These are phyloP conservation scores for Entomortierella parvispora DNA, from an alignment of 192 early-diverging fungal species.

Conservation along the genomic window DNA sequence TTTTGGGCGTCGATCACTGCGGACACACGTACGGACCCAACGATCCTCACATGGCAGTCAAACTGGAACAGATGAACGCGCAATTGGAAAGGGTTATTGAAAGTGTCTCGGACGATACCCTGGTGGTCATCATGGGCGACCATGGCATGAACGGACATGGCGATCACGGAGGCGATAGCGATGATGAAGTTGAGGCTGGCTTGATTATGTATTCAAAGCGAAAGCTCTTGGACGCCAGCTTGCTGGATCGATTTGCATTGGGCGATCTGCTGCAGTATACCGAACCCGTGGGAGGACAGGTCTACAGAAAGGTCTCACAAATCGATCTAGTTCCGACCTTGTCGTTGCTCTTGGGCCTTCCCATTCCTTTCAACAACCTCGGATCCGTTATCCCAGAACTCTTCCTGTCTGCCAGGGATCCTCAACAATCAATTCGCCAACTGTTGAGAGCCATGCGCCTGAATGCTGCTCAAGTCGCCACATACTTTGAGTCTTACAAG, in stretches of 20 bases:
- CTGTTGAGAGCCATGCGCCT: conserved; percentile 64
- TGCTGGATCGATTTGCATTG: conserved; percentile 27
- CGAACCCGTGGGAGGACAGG: conserved; percentile 34
- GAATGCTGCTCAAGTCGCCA: conserved; percentile 77
- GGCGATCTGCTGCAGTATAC: conserved; percentile 45
- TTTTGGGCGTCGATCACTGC: conserved; percentile 96
- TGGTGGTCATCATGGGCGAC: conserved; percentile 93
- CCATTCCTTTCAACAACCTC: conserved; percentile 94
- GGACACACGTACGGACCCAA: conserved; percentile 92
- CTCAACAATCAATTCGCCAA: conserved; percentile 35
- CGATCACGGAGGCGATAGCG: conserved; percentile 96
- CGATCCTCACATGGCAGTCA: conserved; percentile 86
- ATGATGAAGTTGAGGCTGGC: conserved; percentile 86
- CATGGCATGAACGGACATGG: conserved; percentile 97
- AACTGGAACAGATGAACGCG: conserved; percentile 87
- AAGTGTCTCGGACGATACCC: conserved; percentile 78
- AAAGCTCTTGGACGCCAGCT: conserved; percentile 42
- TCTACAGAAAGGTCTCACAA: conserved; percentile 82
- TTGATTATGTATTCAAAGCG: conserved; percentile 85
- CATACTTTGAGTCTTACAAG: conserved; percentile 71
- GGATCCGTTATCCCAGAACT: conserved; percentile 90
- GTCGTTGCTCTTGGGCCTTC: conserved; percentile 79
- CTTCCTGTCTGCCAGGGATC: conserved; percentile 59
- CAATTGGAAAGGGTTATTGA: conserved; percentile 74
- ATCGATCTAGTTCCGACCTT: conserved; percentile 94